Conservation (phyloP, 352 stramenopile genomes). For the Phytophthora lateralis region DNA sequence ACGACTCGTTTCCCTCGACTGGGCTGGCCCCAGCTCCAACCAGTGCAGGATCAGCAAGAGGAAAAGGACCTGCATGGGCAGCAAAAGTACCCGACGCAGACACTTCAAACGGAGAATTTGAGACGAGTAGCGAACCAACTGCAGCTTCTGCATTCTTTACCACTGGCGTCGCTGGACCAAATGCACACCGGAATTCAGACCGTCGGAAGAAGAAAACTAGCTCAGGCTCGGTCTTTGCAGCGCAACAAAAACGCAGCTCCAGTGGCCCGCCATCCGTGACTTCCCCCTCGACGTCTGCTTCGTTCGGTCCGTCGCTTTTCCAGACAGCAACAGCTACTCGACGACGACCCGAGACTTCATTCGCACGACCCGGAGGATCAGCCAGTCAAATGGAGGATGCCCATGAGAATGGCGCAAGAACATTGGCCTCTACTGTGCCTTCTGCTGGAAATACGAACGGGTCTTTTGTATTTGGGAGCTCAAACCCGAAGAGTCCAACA, state of each 20-base stretch:
- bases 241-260: not conserved
- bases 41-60: not conserved
- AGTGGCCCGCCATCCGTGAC: constrained; percentile 2
- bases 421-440: not conserved
- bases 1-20: constrained; percentile 6
- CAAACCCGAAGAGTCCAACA: not conserved
- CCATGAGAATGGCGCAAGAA: not conserved
- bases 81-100: constrained; percentile 2
- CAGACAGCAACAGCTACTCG: constrained; percentile 7
- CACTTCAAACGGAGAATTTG: not conserved
- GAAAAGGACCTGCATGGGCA: not conserved
- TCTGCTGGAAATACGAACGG: not conserved
- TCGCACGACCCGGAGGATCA: not conserved
- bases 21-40: not conserved
- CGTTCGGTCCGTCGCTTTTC: constrained; percentile 15
- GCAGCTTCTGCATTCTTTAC: constrained; percentile 23
- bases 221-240: constrained; percentile 9
- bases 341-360: constrained; percentile 6
- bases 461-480: constrained; percentile 21
- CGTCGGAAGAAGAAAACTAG: constrained; percentile 27
- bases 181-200: constrained; percentile 6
- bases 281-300: not conserved
- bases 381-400: not conserved
- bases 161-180: constrained; percentile 18
- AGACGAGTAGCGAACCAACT: constrained; percentile 5